A percentile compares a stretch with the other conserved stretches of the same genome.
Conservation (phyloP, 2,329 filamentous ascomycete species). For the Stemphylium vesicarium region DNA sequence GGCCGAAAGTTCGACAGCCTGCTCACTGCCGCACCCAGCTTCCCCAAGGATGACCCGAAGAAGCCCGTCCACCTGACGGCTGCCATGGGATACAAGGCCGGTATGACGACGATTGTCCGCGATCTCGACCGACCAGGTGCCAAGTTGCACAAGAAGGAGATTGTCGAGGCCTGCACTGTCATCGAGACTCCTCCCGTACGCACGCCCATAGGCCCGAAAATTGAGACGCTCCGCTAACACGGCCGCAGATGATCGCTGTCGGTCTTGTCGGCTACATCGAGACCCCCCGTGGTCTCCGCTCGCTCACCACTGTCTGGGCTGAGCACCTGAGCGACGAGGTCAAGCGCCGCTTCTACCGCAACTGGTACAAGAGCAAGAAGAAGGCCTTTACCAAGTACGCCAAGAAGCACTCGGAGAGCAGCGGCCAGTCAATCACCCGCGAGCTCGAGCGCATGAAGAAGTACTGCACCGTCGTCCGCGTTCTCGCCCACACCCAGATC, state of each 20-base stretch:
- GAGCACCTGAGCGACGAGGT: conserved; percentile 98
- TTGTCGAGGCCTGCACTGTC: conserved; percentile 52
- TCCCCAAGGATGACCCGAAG: conserved; percentile 99
- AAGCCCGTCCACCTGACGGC: conserved; percentile 99
- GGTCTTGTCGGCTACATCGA: conserved; percentile 99
- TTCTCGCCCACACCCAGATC: conserved; percentile 99
- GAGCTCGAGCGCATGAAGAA: conserved; percentile 99
- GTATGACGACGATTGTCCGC: conserved; percentile 99
- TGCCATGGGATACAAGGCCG: conserved; percentile 99
- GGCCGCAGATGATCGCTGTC: conserved; percentile 93
- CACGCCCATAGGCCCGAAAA: conserved; percentile 64
- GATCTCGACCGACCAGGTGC: conserved; percentile 98
- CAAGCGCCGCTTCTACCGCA: conserved; percentile 99
- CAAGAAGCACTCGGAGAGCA: conserved; percentile 98
- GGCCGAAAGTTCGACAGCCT: conserved; percentile 24
- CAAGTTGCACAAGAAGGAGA: conserved; percentile 90
- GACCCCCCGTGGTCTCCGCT: conserved; percentile 98
- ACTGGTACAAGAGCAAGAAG: conserved; percentile 99
- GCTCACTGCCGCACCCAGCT: conserved; percentile 62
- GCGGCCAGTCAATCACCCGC: conserved; percentile 86
- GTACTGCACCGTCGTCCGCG: conserved; percentile 99
- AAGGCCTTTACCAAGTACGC: conserved; percentile 99
- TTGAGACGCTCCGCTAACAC: conserved; percentile 26
- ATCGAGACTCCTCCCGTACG: conserved; percentile 68
- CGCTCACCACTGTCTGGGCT: conserved; percentile 99